Percentiles rank a stretch among this genome's conserved stretches.
These are phyloP conservation scores for Diaporthe eres DNA, from an alignment of 2,329 filamentous ascomycete species.

Conservation along the genomic window DNA sequence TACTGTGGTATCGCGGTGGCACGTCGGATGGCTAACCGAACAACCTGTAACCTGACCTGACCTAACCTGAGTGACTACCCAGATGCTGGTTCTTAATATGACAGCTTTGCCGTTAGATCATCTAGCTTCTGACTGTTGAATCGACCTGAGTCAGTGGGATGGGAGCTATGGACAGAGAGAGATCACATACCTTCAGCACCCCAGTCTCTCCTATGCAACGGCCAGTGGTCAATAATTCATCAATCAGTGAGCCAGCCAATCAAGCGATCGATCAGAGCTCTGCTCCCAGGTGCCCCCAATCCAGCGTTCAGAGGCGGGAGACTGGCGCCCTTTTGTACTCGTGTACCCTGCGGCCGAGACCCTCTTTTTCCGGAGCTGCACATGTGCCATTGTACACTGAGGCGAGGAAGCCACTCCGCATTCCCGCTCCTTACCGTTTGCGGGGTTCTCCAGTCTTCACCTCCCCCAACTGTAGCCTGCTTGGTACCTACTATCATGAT, in stretches of 20 bases:
- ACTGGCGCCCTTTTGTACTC: slow-evolving; percentile 32
- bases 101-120: not conserved
- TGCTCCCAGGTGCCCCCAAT: not conserved
- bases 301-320: slow-evolving; percentile 17
- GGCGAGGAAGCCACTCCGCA: slow-evolving; percentile 5
- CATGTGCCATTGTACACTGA: slow-evolving; percentile 13
- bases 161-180: not conserved
- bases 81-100: slow-evolving; percentile 5
- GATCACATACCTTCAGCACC: not conserved
- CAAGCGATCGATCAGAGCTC: not conserved
- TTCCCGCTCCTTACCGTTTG: slow-evolving; percentile 25
- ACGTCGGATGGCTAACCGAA: slow-evolving; percentile 25
- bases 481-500: not conserved
- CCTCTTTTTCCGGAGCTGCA: slow-evolving; percentile 25
- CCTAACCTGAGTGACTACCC: no score
- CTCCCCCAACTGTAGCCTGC: not conserved
- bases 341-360: slow-evolving; percentile 3
- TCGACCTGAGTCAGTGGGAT: not conserved
- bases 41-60: slow-evolving; percentile 8
- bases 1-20: not conserved
- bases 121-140: not conserved
- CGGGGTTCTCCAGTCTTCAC: slow-evolving; percentile 4
- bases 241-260: not conserved
- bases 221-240: not conserved
- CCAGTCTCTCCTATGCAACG: not conserved